Conservation (phyloP, 352 stramenopile genomes). For the Aphanomyces euteiches region DNA sequence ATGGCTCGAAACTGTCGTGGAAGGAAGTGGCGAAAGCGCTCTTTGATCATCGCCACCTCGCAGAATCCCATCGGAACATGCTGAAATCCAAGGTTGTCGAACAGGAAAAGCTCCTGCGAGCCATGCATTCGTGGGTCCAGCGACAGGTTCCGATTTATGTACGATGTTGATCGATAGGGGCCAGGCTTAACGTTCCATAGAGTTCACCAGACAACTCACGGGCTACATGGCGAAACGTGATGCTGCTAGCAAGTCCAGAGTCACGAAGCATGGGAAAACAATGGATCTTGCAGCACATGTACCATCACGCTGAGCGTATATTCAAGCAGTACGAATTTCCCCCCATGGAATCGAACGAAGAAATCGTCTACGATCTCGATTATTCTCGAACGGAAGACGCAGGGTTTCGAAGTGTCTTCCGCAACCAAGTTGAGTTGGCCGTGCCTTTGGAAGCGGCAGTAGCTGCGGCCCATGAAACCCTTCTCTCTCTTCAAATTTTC, state of each 20-base stretch:
- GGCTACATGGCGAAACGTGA: background rate
- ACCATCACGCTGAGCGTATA: background rate
- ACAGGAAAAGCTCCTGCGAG: background rate
- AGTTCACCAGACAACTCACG: background rate
- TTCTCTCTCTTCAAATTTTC: background rate
- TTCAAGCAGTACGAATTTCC: background rate
- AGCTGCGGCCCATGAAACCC: background rate
- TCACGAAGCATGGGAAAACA: background rate
- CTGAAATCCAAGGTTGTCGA: background rate
- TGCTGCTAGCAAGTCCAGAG: background rate
- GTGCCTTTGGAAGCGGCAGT: background rate
- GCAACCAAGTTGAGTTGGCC: background rate
- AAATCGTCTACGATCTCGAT: background rate
- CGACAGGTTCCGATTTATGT: background rate
- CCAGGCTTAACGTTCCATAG: background rate
- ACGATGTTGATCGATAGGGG: background rate
- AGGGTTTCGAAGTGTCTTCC: background rate
- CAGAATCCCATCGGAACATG: background rate
- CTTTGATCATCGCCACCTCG: background rate
- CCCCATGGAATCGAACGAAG: background rate
- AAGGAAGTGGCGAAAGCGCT: background rate
- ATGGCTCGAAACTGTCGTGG: background rate
- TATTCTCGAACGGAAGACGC: background rate
- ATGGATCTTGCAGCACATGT: background rate
- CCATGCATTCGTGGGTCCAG: background rate